A percentile compares a stretch with the other conserved stretches of the same genome.
These are phyloP conservation scores for Arbutus unedo DNA, from an alignment of 148 eudicot species.

Conservation along the genomic window DNA sequence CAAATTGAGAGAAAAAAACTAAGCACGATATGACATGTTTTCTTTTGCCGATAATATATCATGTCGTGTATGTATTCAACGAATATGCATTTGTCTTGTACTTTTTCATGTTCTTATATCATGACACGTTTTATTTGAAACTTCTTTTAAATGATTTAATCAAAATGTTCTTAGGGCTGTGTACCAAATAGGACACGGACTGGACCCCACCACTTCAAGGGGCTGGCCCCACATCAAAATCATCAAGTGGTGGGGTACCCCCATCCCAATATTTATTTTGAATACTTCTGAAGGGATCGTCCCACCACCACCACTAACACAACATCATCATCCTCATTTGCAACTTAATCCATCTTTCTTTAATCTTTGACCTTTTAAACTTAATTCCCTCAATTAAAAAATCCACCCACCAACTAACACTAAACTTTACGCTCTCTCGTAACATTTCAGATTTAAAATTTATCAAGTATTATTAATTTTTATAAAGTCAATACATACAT, in stretches of 20 bases:
- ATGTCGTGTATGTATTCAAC: too few relatives aligned
- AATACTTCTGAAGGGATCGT: not conserved
- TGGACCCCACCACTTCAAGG: slow-evolving; percentile 2
- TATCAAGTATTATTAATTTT: too few relatives aligned
- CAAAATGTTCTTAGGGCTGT: not conserved
- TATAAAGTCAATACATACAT: too few relatives aligned
- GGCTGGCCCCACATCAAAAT: not conserved
- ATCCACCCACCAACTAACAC: not conserved
- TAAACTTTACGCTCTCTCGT: too few relatives aligned
- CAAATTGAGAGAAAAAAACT: too few relatives aligned
- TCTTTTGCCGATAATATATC: too few relatives aligned
- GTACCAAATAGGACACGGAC: not conserved
- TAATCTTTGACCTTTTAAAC: not conserved
- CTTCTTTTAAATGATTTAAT: not conserved
- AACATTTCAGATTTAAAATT: too few relatives aligned
- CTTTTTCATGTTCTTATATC: too few relatives aligned
- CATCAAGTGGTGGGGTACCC: not conserved
- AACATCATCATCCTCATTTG: slow-evolving; percentile 14
- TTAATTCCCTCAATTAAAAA: not conserved
- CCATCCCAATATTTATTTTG: not conserved
- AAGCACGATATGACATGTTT: too few relatives aligned
- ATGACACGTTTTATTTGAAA: too few relatives aligned
- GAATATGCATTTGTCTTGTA: too few relatives aligned
- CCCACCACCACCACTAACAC: not conserved
- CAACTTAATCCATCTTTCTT: not conserved